These are phyloP conservation scores for Saxophila tyrrhenica DNA, from an alignment of 495 filamentous ascomycete genomes.

Conservation along the genomic window DNA sequence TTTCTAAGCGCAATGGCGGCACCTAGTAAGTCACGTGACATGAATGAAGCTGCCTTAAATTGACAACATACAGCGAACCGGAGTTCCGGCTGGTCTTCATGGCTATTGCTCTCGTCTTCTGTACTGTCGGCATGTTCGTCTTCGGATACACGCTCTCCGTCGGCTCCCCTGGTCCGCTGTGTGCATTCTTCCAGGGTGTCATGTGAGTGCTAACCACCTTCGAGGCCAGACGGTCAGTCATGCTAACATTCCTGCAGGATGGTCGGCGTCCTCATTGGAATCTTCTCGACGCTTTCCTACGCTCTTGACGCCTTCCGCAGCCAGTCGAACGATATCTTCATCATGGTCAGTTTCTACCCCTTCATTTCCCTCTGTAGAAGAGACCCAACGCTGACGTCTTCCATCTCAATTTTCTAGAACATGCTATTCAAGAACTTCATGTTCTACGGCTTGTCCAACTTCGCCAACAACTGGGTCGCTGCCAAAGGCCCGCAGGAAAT, in stretches of 20 bases:
- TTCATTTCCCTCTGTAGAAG: no score
- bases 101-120: slow-evolving; percentile 2
- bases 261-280: slow-evolving; percentile 14
- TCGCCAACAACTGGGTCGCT: slow-evolving; percentile 12
- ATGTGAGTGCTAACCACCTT: not conserved
- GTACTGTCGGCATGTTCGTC: slow-evolving; percentile 12
- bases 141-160: slow-evolving; percentile 15
- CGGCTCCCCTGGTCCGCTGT: slow-evolving; percentile 1
- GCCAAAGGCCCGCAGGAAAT: slow-evolving; percentile 5
- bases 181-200: slow-evolving; percentile 11
- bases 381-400: no score
- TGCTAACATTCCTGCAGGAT: slow-evolving; percentile 3
- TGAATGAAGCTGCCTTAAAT: not conserved
- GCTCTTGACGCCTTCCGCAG: slow-evolving; percentile 14
- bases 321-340: slow-evolving; percentile 13
- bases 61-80: slow-evolving; percentile 6
- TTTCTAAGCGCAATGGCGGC: slow-evolving; percentile 12
- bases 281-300: slow-evolving; percentile 14
- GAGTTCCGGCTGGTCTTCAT: slow-evolving; percentile 17
- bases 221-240: not conserved
- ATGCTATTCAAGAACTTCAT: slow-evolving; percentile 10
- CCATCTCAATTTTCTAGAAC: no score
- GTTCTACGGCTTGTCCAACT: slow-evolving; percentile 17
- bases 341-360: slow-evolving; percentile 18
- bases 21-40: slow-evolving; percentile 4